A percentile compares a stretch with the other conserved stretches of the same genome.
Conservation (phyloP, 495 filamentous ascomycete species). For the Neurospora sp. region DNA sequence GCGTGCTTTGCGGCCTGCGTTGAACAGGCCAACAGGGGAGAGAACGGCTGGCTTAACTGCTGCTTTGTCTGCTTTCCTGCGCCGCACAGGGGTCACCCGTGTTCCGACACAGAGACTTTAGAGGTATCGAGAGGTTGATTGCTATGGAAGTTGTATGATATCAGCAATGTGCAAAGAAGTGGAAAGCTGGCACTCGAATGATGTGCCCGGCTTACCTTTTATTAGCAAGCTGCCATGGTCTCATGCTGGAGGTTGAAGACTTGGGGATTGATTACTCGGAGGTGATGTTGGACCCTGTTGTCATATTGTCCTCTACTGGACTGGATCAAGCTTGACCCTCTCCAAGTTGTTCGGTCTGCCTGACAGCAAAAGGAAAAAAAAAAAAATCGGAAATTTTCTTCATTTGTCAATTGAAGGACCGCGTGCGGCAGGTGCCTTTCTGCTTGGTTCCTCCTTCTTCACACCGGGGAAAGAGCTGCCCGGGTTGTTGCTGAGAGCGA, state of each 20-base stretch:
- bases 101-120: neutral
- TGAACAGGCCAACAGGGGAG: neutral
- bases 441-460: neutral
- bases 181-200: neutral
- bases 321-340: neutral
- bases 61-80: neutral
- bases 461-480: neutral
- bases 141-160: neutral
- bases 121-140: neutral
- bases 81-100: neutral
- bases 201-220: neutral
- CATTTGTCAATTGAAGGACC: neutral
- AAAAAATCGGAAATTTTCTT: neutral
- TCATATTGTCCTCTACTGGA: neutral
- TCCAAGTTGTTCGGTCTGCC: neutral
- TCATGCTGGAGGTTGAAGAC: neutral
- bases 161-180: neutral
- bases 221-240: neutral
- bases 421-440: neutral
- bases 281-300: neutral
- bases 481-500: neutral
- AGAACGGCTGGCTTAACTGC: neutral
- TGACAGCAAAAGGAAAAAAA: neutral
- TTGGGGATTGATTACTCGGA: neutral
- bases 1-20: neutral